Conservation (phyloP, 805 yeast species). For the Suhomyces xylopsoci region DNA sequence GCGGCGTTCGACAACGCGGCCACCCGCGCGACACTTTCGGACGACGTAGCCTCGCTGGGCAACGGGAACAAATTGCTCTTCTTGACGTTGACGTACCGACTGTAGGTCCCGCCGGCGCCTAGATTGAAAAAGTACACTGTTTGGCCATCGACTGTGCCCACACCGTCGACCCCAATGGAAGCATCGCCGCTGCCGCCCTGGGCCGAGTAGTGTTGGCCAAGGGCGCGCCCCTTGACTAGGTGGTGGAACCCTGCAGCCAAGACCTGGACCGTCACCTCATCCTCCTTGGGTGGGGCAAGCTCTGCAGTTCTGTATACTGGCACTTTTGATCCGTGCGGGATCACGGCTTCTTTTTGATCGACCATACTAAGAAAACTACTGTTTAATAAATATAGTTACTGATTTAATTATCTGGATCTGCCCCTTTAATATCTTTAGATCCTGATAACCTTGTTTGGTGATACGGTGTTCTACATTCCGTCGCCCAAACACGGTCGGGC, state of each 20-base stretch:
- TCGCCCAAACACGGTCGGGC: background rate
- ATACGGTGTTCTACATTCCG: too few species aligned
- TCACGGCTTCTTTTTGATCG: conserved; percentile 3
- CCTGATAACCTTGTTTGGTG: too few species aligned
- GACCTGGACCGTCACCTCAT: conserved; percentile 10
- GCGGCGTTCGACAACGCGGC: conserved; percentile 11
- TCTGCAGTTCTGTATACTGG: conserved; percentile 4
- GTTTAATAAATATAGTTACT: too few species aligned
- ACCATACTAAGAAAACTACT: background rate
- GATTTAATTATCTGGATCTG: too few species aligned
- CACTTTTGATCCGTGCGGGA: conserved; percentile 1
- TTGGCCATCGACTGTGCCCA: conserved; percentile 8
- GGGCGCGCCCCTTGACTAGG: conserved; percentile 8
- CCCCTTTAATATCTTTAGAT: too few species aligned
- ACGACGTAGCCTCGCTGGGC: conserved; percentile 4
- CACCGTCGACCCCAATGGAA: conserved; percentile 11
- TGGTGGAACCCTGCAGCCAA: conserved; percentile 10
- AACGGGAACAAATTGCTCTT: conserved; percentile 2
- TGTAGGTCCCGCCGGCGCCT: conserved; percentile 7
- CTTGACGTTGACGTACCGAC: conserved; percentile 7
- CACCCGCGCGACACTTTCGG: conserved; percentile 7
- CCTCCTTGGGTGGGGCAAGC: conserved; percentile 6
- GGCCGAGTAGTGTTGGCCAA: conserved; percentile 8
- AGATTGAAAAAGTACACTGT: conserved; percentile 7
- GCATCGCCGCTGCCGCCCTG: conserved; percentile 1